phyloP scores from a whole-genome alignment of 345 rosid species.

The Lenwebbia sp. region DNA sequence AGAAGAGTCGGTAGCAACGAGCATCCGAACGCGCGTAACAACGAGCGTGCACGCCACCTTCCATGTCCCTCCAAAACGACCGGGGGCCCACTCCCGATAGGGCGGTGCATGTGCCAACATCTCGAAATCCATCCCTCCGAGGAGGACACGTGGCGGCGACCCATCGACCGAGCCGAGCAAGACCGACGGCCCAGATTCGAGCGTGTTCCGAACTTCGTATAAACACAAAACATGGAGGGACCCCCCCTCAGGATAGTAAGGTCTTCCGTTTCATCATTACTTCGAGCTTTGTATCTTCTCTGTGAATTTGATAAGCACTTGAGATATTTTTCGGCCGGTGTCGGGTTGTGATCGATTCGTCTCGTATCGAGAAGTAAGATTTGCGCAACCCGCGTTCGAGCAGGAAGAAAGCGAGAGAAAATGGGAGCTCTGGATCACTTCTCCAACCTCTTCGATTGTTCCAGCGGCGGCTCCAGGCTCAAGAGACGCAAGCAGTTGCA shows the following conservation, averaged over 20 bases:
- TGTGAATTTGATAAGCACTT: not conserved
- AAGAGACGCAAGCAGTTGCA: conserved; percentile 69
- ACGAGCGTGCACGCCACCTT: not conserved
- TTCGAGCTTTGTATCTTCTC: not conserved
- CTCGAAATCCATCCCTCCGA: not conserved
- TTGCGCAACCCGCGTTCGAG: not conserved
- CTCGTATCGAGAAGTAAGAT: not conserved
- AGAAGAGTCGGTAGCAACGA: not conserved
- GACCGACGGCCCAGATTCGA: not conserved
- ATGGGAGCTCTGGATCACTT: conserved; percentile 95
- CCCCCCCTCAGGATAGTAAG: not conserved
- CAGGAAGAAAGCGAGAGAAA: not conserved
- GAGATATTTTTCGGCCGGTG: not conserved
- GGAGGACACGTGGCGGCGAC: not conserved
- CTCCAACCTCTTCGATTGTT: conserved; percentile 68
- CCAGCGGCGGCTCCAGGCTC: conserved; percentile 34
- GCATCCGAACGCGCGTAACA: not conserved
- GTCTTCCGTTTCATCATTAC: not conserved
- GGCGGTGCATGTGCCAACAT: not conserved
- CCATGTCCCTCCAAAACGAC: not conserved
- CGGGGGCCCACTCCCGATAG: not conserved
- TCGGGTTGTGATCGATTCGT: not conserved
- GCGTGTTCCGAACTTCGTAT: not conserved
- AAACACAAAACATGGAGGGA: not conserved
- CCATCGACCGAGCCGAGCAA: not conserved